phyloP scores from a whole-genome alignment of 331 rosid genomes.

The Arachis monticola region DNA sequence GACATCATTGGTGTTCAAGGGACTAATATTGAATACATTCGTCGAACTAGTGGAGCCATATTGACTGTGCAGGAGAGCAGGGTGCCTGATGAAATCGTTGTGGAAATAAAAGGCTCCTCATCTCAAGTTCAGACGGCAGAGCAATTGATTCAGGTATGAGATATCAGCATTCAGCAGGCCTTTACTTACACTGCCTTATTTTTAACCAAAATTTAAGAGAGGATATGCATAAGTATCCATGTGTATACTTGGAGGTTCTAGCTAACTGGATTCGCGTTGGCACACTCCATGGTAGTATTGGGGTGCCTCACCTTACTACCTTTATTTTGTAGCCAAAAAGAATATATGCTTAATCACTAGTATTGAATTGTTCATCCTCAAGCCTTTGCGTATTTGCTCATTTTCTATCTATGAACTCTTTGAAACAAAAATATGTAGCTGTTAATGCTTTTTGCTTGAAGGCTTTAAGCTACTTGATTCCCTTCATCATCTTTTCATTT shows the following conservation, averaged over 20 bases:
- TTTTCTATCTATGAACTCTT: conserved; percentile 16
- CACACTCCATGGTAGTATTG: background rate
- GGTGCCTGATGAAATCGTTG: conserved; percentile 86
- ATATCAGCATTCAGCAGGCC: conserved; percentile 28
- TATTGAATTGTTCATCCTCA: background rate
- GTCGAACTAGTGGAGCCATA: conserved; percentile 91
- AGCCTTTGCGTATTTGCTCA: conserved; percentile 11
- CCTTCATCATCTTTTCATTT: background rate
- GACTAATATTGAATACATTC: conserved; percentile 85
- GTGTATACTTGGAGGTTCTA: background rate
- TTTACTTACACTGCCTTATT: background rate
- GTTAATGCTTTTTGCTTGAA: conserved; percentile 23
- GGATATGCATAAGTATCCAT: background rate
- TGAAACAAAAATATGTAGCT: background rate
- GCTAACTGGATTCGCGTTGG: background rate
- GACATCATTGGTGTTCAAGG: conserved; percentile 97
- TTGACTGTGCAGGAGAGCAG: conserved; percentile 92
- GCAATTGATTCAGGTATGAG: conserved; percentile 86
- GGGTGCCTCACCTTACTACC: background rate
- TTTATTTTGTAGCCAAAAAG: background rate
- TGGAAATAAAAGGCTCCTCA: conserved; percentile 93
- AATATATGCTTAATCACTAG: background rate
- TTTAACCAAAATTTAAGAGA: background rate
- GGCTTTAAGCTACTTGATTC: conserved; percentile 21
- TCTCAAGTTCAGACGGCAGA: conserved; percentile 91